phyloP scores from a whole-genome alignment of 2,329 filamentous ascomycete genomes.

The Trichoderma sp. region DNA sequence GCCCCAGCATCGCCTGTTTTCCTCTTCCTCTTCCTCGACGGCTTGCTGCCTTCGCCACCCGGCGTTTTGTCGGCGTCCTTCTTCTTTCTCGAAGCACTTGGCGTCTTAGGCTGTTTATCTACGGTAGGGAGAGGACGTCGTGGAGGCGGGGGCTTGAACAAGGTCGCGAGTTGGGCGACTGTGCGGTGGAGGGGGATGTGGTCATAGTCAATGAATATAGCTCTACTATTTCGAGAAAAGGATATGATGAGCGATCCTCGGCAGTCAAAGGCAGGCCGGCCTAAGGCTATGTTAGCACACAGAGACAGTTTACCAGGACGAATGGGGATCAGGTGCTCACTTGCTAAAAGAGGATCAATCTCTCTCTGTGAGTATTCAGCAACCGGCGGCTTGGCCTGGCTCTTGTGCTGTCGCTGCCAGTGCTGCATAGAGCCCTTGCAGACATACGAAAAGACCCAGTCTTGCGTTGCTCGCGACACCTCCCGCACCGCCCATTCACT shows the following conservation, averaged over 20 bases:
- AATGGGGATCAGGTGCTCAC: constrained; percentile 37
- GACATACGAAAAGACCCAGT: constrained; percentile 56
- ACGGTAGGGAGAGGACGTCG: constrained; percentile 30
- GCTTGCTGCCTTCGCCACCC: constrained; percentile 31
- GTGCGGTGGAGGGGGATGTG: constrained; percentile 60
- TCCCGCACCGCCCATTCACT: constrained; percentile 52
- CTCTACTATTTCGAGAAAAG: constrained; percentile 50
- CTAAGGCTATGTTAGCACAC: constrained; percentile 34
- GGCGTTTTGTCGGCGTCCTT: constrained; percentile 27
- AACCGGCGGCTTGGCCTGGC: constrained; percentile 42
- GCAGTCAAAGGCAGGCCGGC: constrained; percentile 61
- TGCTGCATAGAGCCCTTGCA: constrained; percentile 55
- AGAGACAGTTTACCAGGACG: neutral
- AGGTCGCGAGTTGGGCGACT: constrained; percentile 51
- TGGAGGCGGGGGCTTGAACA: constrained; percentile 48
- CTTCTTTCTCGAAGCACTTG: constrained; percentile 33
- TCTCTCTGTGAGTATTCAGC: constrained; percentile 53
- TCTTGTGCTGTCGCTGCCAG: constrained; percentile 53
- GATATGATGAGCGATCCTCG: constrained; percentile 52
- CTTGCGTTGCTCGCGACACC: constrained; percentile 46
- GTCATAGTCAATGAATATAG: constrained; percentile 55
- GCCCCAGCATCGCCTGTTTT: constrained; percentile 22
- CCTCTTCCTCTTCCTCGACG: constrained; percentile 36
- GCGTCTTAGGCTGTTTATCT: constrained; percentile 33
- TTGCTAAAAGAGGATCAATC: constrained; percentile 46